Conservation (phyloP, 306 rosid genomes). For the Prinsepia uniflora region DNA sequence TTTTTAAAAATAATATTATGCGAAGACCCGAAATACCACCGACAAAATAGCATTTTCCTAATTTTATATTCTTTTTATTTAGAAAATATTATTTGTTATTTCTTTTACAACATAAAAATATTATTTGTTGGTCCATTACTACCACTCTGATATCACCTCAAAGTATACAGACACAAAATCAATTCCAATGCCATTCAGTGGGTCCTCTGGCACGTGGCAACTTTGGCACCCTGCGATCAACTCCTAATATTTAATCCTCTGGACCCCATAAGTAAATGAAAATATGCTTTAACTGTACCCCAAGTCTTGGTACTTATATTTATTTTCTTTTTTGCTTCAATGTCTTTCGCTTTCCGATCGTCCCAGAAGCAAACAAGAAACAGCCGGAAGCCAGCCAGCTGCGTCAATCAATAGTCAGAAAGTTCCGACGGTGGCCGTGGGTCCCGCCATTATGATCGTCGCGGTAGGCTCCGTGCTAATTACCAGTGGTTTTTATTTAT, state of each 20-base stretch:
- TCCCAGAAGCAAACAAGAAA: not conserved
- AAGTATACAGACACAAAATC: not conserved
- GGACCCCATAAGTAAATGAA: not conserved
- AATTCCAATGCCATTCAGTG: not conserved
- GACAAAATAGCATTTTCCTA: not conserved
- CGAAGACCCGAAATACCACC: too few species aligned
- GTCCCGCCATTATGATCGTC: not conserved
- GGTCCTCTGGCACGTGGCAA: not conserved
- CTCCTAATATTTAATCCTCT: not conserved
- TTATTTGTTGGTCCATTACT: not conserved
- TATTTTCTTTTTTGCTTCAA: not conserved
- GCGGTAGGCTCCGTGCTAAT: not conserved
- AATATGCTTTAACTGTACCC: not conserved
- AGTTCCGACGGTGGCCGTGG: not conserved
- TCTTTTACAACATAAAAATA: not conserved
- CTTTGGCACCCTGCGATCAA: not conserved
- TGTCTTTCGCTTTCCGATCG: not conserved
- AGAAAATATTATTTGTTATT: not conserved
- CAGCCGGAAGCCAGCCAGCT: not conserved
- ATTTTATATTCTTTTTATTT: not conserved
- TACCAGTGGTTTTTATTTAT: too few species aligned
- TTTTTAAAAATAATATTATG: too few species aligned
- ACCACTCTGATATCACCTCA: not conserved
- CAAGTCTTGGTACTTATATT: not conserved
- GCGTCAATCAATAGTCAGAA: not conserved